A percentile compares a stretch with the other conserved stretches of the same genome.
phyloP scores from a whole-genome alignment of 495 filamentous ascomycete species.

The Pseudevernia furfuracea region DNA sequence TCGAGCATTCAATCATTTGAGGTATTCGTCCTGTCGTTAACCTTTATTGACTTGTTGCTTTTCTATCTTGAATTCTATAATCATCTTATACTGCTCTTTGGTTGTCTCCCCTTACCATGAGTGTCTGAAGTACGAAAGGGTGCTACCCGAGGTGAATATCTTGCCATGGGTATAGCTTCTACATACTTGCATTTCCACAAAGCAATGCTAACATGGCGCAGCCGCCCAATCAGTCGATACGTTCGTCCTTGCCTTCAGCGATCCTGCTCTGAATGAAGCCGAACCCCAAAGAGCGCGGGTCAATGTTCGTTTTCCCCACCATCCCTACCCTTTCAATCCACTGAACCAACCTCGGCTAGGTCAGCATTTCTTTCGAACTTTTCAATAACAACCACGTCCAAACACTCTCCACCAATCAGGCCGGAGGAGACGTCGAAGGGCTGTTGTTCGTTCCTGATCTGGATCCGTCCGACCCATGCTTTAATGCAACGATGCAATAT shows the following conservation, averaged over 20 bases:
- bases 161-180: slow-evolving; percentile 5
- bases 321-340: background rate
- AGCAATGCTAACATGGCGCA: slow-evolving; percentile 8
- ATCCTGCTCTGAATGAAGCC: slow-evolving; percentile 2
- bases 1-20: no score
- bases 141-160: background rate
- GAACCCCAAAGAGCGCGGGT: slow-evolving; percentile 19
- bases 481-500: slow-evolving; percentile 44
- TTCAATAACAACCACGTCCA: slow-evolving; percentile 53
- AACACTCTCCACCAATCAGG: slow-evolving; percentile 58
- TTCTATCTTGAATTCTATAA: background rate
- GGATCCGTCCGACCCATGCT: slow-evolving; percentile 47
- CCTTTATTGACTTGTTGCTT: background rate
- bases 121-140: background rate
- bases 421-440: slow-evolving; percentile 54
- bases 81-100: background rate
- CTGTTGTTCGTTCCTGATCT: slow-evolving; percentile 78
- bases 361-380: slow-evolving; percentile 57
- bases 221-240: slow-evolving; percentile 24
- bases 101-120: background rate
- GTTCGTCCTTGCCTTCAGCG: slow-evolving; percentile 22
- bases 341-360: slow-evolving; percentile 33
- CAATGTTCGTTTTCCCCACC: slow-evolving; percentile 21
- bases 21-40: background rate
- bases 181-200: background rate